phyloP scores from a whole-genome alignment of 495 filamentous ascomycete species.

The Talaromyces trachyspermus region DNA sequence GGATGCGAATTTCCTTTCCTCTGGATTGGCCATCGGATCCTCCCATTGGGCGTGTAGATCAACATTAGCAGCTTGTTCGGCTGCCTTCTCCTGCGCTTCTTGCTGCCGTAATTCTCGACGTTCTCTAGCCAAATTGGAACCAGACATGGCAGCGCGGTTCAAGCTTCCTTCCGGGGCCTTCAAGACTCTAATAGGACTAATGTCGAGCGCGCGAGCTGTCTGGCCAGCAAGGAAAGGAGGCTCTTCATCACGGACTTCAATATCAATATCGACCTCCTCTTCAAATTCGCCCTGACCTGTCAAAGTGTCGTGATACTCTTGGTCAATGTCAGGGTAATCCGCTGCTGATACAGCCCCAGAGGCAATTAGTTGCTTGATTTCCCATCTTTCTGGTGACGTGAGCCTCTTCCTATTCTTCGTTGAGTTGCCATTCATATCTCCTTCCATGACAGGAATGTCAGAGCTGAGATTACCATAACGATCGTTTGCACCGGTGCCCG shows the following conservation, averaged over 20 bases:
- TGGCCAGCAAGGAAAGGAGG: constrained; percentile 94
- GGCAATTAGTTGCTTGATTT: constrained; percentile 92
- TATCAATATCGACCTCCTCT: constrained; percentile 94
- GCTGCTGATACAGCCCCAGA: constrained; percentile 84
- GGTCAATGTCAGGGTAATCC: constrained; percentile 91
- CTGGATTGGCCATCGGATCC: constrained; percentile 86
- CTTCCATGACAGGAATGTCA: constrained; percentile 60
- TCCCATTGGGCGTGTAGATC: constrained; percentile 92
- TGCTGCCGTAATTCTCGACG: constrained; percentile 81
- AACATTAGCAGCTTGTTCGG: constrained; percentile 68
- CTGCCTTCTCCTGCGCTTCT: constrained; percentile 76
- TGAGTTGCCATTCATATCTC: constrained; percentile 44
- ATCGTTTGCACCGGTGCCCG: constrained; percentile 41
- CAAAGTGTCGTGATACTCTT: constrained; percentile 83
- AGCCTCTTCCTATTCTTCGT: constrained; percentile 73
- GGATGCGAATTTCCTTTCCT: constrained; percentile 76
- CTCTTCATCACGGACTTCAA: constrained; percentile 92
- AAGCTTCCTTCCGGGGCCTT: constrained; percentile 96
- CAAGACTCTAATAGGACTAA: constrained; percentile 91
- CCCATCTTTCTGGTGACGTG: constrained; percentile 95
- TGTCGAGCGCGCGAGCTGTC: constrained; percentile 88
- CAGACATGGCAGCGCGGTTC: constrained; percentile 91
- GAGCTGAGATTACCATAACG: constrained; percentile 53
- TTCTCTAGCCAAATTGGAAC: constrained; percentile 84
- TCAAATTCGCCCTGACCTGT: constrained; percentile 84